Conservation (phyloP, 805 yeast genomes). For the Blastobotrys muscicola region DNA sequence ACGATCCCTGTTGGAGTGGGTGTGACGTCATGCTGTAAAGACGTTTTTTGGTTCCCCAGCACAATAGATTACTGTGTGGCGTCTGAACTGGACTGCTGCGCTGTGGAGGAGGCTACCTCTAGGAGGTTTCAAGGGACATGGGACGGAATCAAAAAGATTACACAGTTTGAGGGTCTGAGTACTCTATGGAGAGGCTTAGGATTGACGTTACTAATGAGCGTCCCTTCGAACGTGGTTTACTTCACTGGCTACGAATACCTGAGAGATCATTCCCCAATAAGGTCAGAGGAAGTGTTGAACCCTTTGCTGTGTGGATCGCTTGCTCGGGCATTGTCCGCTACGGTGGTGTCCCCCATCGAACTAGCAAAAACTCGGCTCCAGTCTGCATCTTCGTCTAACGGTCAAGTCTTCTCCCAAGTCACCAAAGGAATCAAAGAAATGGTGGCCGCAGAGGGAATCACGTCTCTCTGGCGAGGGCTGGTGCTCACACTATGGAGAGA, state of each 20-base stretch:
- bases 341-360: slow-evolving; percentile 81
- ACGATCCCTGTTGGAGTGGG: slow-evolving; percentile 26
- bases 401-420: slow-evolving; percentile 17
- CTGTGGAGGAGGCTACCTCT: slow-evolving; percentile 33
- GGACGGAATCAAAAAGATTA: slow-evolving; percentile 61
- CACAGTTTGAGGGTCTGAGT: slow-evolving; percentile 58
- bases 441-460: slow-evolving; percentile 46
- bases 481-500: slow-evolving; percentile 91
- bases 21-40: slow-evolving; percentile 31
- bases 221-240: slow-evolving; percentile 88
- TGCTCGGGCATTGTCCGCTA: slow-evolving; percentile 77
- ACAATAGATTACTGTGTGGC: slow-evolving; percentile 30
- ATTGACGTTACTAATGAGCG: slow-evolving; percentile 70
- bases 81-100: slow-evolving; percentile 25
- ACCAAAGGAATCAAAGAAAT: slow-evolving; percentile 45
- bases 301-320: slow-evolving; percentile 80
- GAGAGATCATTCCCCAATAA: slow-evolving; percentile 61
- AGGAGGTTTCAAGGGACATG: slow-evolving; percentile 52
- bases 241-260: slow-evolving; percentile 88
- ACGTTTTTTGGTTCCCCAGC: slow-evolving; percentile 31
- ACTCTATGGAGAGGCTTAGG: slow-evolving; percentile 88
- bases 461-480: slow-evolving; percentile 71
- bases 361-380: slow-evolving; percentile 81
- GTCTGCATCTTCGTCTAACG: slow-evolving; percentile 31
- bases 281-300: slow-evolving; percentile 35